phyloP scores from a whole-genome alignment of 2,329 filamentous ascomycete species.

The Hymenoscyphus repandus region DNA sequence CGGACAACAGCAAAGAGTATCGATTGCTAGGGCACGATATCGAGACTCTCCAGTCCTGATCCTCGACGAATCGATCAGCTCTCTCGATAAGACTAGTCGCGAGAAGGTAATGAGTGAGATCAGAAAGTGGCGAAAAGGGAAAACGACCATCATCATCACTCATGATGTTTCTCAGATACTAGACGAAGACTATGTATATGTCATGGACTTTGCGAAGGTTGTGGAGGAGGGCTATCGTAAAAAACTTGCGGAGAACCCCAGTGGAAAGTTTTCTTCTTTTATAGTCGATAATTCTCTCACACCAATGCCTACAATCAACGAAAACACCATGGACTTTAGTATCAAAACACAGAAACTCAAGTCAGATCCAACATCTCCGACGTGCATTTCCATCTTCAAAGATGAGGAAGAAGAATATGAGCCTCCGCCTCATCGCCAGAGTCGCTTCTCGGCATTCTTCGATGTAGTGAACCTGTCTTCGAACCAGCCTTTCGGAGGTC shows the following conservation, averaged over 20 bases:
- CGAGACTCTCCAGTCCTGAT: conserved; percentile 76
- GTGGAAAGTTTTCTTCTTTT: conserved; percentile 44
- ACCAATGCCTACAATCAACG: background rate
- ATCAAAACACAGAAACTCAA: too few relatives aligned
- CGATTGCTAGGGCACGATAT: conserved; percentile 71
- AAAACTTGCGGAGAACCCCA: conserved; percentile 43
- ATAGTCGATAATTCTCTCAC: conserved; percentile 16
- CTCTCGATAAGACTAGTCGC: conserved; percentile 70
- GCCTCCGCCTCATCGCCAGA: background rate
- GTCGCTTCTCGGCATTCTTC: conserved; percentile 16
- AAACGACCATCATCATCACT: conserved; percentile 90
- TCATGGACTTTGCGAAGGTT: conserved; percentile 66
- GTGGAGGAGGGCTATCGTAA: conserved; percentile 63
- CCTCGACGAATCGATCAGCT: conserved; percentile 84
- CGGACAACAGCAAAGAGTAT: conserved; percentile 77
- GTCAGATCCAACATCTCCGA: background rate
- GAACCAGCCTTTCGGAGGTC: background rate
- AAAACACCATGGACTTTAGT: too few relatives aligned
- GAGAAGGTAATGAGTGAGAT: conserved; percentile 68
- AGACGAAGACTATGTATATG: conserved; percentile 70
- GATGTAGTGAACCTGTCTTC: conserved; percentile 3
- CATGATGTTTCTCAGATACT: conserved; percentile 78
- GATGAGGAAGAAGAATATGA: background rate
- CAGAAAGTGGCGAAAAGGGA: conserved; percentile 68
- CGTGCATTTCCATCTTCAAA: background rate